Conservation (phyloP, 257 asterid genomes). For the Fraxinus excelsior region DNA sequence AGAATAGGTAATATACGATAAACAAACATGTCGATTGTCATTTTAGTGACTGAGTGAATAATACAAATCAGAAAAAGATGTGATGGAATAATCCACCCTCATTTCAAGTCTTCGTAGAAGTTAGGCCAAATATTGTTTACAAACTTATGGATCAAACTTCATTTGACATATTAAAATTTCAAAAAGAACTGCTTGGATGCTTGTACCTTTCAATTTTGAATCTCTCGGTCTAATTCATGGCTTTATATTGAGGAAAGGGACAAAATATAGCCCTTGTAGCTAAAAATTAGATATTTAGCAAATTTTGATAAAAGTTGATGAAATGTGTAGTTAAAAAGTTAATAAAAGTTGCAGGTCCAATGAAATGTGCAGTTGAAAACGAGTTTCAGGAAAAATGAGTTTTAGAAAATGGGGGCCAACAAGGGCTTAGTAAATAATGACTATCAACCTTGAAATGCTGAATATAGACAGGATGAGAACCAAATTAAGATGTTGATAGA, state of each 20-base stretch:
- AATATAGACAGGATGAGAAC: background rate
- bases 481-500: slow-evolving; percentile 6
- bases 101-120: background rate
- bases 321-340: too few species aligned
- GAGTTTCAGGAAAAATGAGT: too few species aligned
- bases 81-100: background rate
- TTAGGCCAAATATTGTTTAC: background rate
- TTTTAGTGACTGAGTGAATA: background rate
- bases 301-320: too few species aligned
- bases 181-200: background rate
- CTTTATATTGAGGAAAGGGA: background rate
- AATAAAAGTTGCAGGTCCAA: too few species aligned
- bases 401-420: too few species aligned
- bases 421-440: background rate
- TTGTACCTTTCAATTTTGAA: background rate
- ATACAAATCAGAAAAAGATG: background rate
- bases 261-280: too few species aligned
- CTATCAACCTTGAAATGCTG: background rate
- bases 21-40: background rate
- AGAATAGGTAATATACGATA: background rate
- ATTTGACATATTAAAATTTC: background rate
- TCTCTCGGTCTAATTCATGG: background rate
- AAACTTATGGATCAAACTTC: background rate
- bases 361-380: too few species aligned
- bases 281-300: too few species aligned